Evolutionary conservation across 2,329 filamentous ascomycete species (phyloP).

Genomic region (Amauroascus verrucosus): DNA sequence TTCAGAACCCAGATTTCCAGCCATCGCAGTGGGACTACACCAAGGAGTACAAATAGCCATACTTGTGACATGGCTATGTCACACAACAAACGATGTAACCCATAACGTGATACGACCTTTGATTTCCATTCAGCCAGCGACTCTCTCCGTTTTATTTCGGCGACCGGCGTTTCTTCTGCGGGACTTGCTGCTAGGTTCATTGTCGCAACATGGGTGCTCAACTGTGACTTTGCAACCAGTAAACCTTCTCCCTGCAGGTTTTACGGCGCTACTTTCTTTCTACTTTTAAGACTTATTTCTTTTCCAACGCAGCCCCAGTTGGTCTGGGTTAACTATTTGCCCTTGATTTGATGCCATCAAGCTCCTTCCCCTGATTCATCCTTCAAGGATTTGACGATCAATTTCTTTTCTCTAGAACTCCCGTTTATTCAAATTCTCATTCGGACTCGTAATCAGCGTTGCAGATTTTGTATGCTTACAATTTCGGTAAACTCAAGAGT

Average conservation of each 20-base stretch:
- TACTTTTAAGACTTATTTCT: too few relatives aligned
- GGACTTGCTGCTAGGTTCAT: not conserved
- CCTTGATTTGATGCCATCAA: not conserved
- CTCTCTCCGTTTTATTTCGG: not conserved
- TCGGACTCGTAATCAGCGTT: not conserved
- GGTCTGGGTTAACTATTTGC: not conserved
- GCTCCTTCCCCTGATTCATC: not conserved
- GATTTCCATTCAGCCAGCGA: not conserved
- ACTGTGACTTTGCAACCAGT: too few relatives aligned
- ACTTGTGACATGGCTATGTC: not conserved
- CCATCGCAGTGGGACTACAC: constrained; percentile 36
- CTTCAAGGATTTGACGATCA: not conserved
- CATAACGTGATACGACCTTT: constrained; percentile 8
- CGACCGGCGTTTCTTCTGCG: not conserved
- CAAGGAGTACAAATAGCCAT: constrained; percentile 24
- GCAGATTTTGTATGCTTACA: not conserved
- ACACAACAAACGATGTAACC: constrained; percentile 11
- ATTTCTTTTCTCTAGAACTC: not conserved
- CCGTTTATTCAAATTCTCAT: not conserved
- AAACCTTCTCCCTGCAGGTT: too few relatives aligned
- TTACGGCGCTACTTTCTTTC: too few relatives aligned
- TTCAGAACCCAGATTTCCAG: constrained; percentile 38
- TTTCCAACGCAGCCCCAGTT: too few relatives aligned
- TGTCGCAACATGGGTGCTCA: not conserved
- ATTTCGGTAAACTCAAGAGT: not conserved